Conservation (phyloP, 1,284 basidiomycete species). For the Termitomyces sp. region DNA sequence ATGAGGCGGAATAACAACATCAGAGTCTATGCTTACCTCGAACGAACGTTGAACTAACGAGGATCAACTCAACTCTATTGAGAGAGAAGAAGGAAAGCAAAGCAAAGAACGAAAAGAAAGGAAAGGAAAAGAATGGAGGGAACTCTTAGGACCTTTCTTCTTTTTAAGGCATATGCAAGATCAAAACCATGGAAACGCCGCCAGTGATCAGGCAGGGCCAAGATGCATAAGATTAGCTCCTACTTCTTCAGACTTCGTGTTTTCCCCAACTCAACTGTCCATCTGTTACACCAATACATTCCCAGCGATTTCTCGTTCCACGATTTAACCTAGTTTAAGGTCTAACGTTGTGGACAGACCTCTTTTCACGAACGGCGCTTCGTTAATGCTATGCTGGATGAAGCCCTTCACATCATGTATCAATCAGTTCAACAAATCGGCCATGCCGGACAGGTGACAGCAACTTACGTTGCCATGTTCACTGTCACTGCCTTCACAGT, state of each 20-base stretch:
- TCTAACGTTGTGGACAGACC: not conserved
- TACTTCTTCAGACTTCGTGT: too few species aligned
- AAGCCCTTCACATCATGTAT: not conserved
- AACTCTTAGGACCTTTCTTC: not conserved
- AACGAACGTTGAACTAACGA: slow-evolving; percentile 50
- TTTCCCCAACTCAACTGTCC: not conserved
- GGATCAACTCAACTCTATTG: slow-evolving; percentile 57
- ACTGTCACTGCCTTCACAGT: too few species aligned
- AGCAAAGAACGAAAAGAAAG: slow-evolving; percentile 22
- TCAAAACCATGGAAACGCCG: slow-evolving; percentile 23
- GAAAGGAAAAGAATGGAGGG: slow-evolving; percentile 5
- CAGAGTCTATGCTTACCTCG: slow-evolving; percentile 36
- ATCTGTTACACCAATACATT: not conserved
- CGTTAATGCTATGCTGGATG: not conserved
- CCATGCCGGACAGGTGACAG: not conserved
- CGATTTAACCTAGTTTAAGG: not conserved
- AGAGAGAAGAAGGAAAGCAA: slow-evolving; percentile 24
- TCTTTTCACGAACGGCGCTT: not conserved
- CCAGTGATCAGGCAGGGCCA: slow-evolving; percentile 1
- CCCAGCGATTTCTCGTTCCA: not conserved
- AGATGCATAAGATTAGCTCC: not conserved
- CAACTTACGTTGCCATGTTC: not conserved
- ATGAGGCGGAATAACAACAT: not conserved
- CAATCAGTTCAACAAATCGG: not conserved
- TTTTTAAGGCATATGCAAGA: slow-evolving; percentile 17